Evolutionary conservation across 2,329 filamentous ascomycete genomes (phyloP), one percentile per base, ranked within the genome.

Genomic region (Dendryphion nanum): DNA sequence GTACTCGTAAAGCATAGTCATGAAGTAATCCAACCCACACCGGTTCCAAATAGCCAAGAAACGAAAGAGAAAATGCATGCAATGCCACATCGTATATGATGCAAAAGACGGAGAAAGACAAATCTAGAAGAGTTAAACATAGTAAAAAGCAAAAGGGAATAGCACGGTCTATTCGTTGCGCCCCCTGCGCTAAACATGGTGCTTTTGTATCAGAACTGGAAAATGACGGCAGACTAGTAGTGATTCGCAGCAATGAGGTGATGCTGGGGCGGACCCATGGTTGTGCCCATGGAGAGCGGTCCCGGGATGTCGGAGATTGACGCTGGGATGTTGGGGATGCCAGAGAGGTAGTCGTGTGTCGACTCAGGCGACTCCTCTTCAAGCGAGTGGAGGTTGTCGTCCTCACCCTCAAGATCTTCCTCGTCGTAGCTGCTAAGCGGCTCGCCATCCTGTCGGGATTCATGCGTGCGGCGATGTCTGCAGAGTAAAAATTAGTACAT

Each of bases 381-480:
- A 18, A 90, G 78, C 26, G 87, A 84, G 36, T 85, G 85, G 38
- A 91, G 81, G 19, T 90, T 86, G 51, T 93, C 87, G 50, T 94
- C 89, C 44, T 91, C 88, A 38, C 93, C 86, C 58, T 95, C 89
- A 51, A 91, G 81, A 31, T 94, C 89, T 53, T 95, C 89, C 40
- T 91, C 89, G 26, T 85, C 85, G 43, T 82, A 77, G 59, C 76
- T 77, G 55, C 82, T 75, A 41, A 83, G 65, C 78, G 85, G 74
- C 52, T 76, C 72, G 47, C 78, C 79, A 51, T 82, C 78, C 43
- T 77, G 73, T 54, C 80, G 78, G 33, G 77, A 75, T 74, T 95
- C 94, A 70, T 97, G 91, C 55, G 89, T 96, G 59, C 77, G 78
- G 63, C 76, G 78, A 69, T 86, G 83, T 64, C 80, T 83, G 51